Evolutionary conservation across 257 asterid species (phyloP), one percentile per base, ranked within the genome.

Genomic region (Mentha longifolia): DNA sequence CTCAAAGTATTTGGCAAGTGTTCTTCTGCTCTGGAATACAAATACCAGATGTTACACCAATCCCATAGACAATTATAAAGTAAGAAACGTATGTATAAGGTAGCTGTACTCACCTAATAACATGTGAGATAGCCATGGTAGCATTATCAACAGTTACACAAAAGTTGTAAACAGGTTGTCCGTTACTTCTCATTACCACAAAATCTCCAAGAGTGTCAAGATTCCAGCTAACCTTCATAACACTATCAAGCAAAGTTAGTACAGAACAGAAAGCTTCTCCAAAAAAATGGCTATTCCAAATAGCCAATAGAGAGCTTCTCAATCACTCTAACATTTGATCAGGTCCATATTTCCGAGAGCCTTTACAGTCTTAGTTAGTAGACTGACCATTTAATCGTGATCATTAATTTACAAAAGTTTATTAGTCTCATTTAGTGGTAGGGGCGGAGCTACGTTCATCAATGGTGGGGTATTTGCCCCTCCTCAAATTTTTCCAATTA

Each of bases 131-230:
- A 71, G 96, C 97, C 98, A 94, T 94, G 65, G 94, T 85, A 74
- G 98, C 95, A 84, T 94, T 97, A 83, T 94, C 98, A 68, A 94
- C 95, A 61, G 97, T 89, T 70, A 88, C 99, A 76, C n/a, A 94
- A 65, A 94, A 94, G 78, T 94, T 94, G 87, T 94, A 94, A 52
- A 94, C 99, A 43, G 99, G 99, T 71, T 91, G 99, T 72, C 99
- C 99, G 30, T 94, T 94, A 75, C 97, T 94, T 87, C 99, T 94
- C 99, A 94, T 91, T 74, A 94, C 88, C 78, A 94, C 99, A 64
- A 94, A 94, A 85, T 94, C 99, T 74, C 99, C 99, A 74, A 94
- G 94, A 39, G 99, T 91, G 78, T 94, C 84, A 33, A 83, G 82
- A 78, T 87, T 94, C 97, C 99, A 91, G 77, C 91, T 78, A 62